Evolutionary conservation across 2,329 filamentous ascomycete species (phyloP).

Genomic region (Colletotrichum spaethianum): DNA sequence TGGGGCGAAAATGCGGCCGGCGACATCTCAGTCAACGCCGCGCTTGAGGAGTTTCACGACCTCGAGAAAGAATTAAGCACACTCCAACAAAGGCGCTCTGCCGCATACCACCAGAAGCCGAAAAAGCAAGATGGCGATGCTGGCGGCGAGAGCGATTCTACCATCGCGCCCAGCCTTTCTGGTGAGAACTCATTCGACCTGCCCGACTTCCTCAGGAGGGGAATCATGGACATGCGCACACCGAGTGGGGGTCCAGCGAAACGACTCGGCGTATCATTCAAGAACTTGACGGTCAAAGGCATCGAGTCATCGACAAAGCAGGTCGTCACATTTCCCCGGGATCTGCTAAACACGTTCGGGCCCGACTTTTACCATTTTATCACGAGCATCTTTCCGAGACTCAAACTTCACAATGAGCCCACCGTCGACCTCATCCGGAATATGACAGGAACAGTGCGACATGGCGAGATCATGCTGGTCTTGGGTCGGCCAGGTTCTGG

Average conservation of each 20-base stretch:
- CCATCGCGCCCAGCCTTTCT: conserved; percentile 20
- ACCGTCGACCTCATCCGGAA: conserved; percentile 49
- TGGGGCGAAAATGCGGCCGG: conserved; percentile 46
- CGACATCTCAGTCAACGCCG: conserved; percentile 42
- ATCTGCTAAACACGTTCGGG: conserved; percentile 83
- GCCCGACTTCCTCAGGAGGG: conserved; percentile 78
- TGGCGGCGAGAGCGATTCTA: conserved; percentile 37
- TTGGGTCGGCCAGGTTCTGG: conserved; percentile 82
- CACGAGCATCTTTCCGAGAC: conserved; percentile 53
- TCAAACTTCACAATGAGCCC: conserved; percentile 44
- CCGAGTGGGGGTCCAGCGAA: conserved; percentile 77
- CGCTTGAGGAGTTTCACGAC: conserved; percentile 42
- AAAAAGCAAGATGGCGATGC: conserved; percentile 11
- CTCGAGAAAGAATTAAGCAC: conserved; percentile 45
- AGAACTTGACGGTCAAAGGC: conserved; percentile 82
- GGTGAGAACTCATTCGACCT: conserved; percentile 68
- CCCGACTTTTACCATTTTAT: conserved; percentile 81
- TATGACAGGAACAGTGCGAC: conserved; percentile 53
- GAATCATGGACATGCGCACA: conserved; percentile 81
- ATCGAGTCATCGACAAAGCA: conserved; percentile 76
- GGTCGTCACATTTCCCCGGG: conserved; percentile 80
- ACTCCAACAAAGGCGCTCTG: conserved; percentile 37
- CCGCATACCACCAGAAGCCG: conserved; percentile 6
- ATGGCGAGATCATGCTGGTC: conserved; percentile 56
- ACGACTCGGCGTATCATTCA: conserved; percentile 84